Evolutionary conservation across 2,329 filamentous ascomycete species (phyloP).

Genomic region (Helotiales sp.): DNA sequence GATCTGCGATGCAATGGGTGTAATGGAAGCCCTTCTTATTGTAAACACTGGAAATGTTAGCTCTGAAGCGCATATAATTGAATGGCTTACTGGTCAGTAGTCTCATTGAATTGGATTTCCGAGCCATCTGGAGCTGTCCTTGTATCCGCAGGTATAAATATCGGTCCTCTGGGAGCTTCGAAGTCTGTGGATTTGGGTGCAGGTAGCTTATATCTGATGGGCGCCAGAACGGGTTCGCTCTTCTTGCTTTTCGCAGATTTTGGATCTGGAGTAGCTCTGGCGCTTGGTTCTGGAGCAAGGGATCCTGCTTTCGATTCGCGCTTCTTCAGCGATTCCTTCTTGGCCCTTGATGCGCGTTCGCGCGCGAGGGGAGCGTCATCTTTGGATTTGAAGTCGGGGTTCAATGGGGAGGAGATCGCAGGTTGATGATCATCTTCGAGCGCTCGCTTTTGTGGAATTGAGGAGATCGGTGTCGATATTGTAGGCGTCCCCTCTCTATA

Average conservation of each 20-base stretch:
- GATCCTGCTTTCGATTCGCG: conserved; percentile 62
- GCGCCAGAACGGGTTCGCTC: conserved; percentile 51
- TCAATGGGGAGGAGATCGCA: conserved; percentile 74
- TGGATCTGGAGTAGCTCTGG: conserved; percentile 62
- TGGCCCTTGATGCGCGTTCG: conserved; percentile 52
- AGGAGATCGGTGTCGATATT: conserved; percentile 44
- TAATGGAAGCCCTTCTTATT: conserved; percentile 83
- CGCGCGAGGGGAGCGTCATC: conserved; percentile 40
- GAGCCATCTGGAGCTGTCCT: conserved; percentile 55
- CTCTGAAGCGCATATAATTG: not conserved
- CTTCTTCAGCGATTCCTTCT: conserved; percentile 73
- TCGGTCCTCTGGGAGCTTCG: conserved; percentile 60
- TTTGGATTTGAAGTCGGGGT: conserved; percentile 63
- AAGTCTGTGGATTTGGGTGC: conserved; percentile 67
- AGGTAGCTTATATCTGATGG: conserved; percentile 66
- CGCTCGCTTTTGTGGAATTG: conserved; percentile 67
- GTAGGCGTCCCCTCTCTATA: conserved; percentile 48
- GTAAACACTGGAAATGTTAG: conserved; percentile 52
- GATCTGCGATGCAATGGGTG: conserved; percentile 87
- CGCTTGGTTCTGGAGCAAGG: conserved; percentile 52
- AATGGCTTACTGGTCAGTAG: conserved; percentile 64
- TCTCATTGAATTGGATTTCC: conserved; percentile 63
- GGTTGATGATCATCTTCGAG: conserved; percentile 74
- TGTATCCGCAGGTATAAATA: conserved; percentile 61
- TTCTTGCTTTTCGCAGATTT: conserved; percentile 47